Evolutionary conservation across 805 yeast species (phyloP), one percentile per base, ranked within the genome.

Genomic region (Saccharomyces eubayanus): DNA sequence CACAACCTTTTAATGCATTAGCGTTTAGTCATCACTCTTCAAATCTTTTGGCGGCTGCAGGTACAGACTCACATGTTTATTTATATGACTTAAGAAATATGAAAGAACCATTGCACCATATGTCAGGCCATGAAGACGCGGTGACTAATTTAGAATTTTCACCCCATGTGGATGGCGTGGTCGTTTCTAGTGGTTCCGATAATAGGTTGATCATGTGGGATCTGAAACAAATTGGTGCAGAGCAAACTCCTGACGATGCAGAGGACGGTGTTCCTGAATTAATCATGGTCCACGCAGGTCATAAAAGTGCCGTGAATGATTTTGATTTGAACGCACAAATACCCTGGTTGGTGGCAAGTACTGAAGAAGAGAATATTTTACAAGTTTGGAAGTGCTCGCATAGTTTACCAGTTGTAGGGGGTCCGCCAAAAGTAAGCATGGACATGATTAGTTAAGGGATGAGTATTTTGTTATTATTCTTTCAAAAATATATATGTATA

Each of bases 201-300:
- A 77, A 94, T 57, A 75, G 96, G 55, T 80, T 87, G 14, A 83
- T 88, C 36, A 60, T 89, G 4, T 89, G 96, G 96, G 96, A 89
- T 65, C 72, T 89, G 54, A 73, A 75, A 48, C 83, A 80, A 60
- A 84, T 89, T 40, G 97, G 97, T 3, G 87, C 83, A 57, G 96
- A 89, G 64, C 96, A 88, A 67, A 77, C 77, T 12, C 90, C 83
- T 59, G 96, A 89, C 60, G 96, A 89, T 65, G 87, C 89, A 30
- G 96, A 87, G 59, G 97, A 89, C 63, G 97, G 96, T 43, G 86
- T 86, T 28, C 92, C 96, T 4, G 97, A 89, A 67, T 71, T 89
- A 36, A 74, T 89, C 61, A 86, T 89, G 90, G 86, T 89, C 84
- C 96, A 89, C 66, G 96, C 95, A 41, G 96, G 96, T 21, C 96